Evolutionary conservation across 2,329 filamentous ascomycete genomes (phyloP).

Genomic region (Cadophora sp.): DNA sequence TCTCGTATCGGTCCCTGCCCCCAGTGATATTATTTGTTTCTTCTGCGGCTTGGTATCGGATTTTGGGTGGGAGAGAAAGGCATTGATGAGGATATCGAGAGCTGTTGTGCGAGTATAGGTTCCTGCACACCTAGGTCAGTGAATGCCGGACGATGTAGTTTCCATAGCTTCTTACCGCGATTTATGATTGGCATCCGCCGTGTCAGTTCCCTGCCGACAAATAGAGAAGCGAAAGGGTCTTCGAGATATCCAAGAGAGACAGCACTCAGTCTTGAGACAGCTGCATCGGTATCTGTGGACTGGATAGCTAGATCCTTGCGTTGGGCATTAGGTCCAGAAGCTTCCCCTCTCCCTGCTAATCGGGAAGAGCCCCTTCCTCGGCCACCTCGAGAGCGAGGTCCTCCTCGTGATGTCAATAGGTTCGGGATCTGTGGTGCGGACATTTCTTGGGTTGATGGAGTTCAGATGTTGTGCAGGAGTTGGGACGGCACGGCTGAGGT

Average conservation of each 20-base stretch:
- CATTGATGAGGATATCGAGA: conserved; percentile 77
- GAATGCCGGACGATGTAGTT: background rate
- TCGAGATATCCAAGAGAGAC: conserved; percentile 84
- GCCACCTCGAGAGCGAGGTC: conserved; percentile 50
- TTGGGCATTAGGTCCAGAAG: conserved; percentile 37
- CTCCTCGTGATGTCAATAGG: conserved; percentile 64
- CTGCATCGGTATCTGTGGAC: conserved; percentile 90
- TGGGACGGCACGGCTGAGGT: background rate
- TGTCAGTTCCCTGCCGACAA: conserved; percentile 64
- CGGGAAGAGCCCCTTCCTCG: conserved; percentile 54
- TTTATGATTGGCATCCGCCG: conserved; percentile 92
- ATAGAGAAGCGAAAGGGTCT: conserved; percentile 77
- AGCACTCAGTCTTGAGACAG: conserved; percentile 86
- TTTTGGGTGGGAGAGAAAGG: conserved; percentile 63
- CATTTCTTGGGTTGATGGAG: conserved; percentile 54
- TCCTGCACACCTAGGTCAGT: conserved; percentile 55
- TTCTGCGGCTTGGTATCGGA: conserved; percentile 37
- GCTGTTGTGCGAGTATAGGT: conserved; percentile 91
- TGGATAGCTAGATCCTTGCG: conserved; percentile 79
- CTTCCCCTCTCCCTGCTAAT: conserved; percentile 38
- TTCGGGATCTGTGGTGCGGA: conserved; percentile 80
- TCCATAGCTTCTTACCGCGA: conserved; percentile 65
- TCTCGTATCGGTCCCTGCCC: conserved; percentile 92
- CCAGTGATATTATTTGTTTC: conserved; percentile 88
- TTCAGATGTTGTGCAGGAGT: background rate